Percentiles rank a stretch among this genome's conserved stretches.
Conservation (phyloP, 176 grass and related monocot genomes). For the Melocanna baccifera region DNA sequence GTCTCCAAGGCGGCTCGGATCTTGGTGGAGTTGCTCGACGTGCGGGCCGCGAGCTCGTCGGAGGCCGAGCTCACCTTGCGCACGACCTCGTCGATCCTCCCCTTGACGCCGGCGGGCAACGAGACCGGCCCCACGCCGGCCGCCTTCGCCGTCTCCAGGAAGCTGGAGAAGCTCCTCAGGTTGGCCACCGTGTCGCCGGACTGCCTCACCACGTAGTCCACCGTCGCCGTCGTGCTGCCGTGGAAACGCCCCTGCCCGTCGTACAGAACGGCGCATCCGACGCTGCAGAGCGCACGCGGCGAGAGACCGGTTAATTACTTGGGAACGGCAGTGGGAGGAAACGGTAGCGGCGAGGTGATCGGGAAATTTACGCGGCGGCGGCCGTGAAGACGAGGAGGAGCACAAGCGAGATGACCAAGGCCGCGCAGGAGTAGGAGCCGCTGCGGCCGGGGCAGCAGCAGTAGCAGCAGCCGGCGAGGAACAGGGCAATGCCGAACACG, state of each 20-base stretch:
- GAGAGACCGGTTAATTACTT: neutral
- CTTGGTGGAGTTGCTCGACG: conserved; percentile 60
- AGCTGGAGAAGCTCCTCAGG: conserved; percentile 44
- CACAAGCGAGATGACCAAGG: conserved; percentile 39
- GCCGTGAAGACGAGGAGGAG: conserved; percentile 59
- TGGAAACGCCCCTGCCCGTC: conserved; percentile 68
- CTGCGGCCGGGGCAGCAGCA: conserved; percentile 60
- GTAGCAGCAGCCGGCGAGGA: conserved; percentile 59
- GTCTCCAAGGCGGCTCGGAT: conserved; percentile 52
- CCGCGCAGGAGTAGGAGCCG: conserved; percentile 42
- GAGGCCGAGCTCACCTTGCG: conserved; percentile 36
- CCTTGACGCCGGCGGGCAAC: conserved; percentile 46
- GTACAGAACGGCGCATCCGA: conserved; percentile 68
- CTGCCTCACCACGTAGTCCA: conserved; percentile 56
- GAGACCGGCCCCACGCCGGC: conserved; percentile 40
- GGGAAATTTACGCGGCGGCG: conserved; percentile 53
- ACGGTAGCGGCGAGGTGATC: neutral
- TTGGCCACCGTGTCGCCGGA: conserved; percentile 55
- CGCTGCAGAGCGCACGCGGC: neutral
- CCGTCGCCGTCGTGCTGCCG: conserved; percentile 55
- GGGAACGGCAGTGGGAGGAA: neutral
- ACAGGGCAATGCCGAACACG: conserved; percentile 52
- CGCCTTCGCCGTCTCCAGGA: conserved; percentile 45
- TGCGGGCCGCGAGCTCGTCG: conserved; percentile 53
- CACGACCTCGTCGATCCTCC: conserved; percentile 57